Evolutionary conservation across 2,329 filamentous ascomycete genomes (phyloP).

Genomic region (Huntiella moniliformis): DNA sequence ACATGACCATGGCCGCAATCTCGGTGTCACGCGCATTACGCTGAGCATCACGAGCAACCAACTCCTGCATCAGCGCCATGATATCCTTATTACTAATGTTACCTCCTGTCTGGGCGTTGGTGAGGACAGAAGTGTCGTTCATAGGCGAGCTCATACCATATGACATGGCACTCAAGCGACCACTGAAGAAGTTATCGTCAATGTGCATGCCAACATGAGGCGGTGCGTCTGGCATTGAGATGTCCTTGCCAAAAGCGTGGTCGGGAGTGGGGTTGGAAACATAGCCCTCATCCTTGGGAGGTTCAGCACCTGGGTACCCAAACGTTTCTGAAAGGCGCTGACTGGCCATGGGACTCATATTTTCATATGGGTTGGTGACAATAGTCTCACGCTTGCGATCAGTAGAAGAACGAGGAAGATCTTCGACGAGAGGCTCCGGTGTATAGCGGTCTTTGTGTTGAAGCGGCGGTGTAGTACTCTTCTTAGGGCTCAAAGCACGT

Average conservation of each 20-base stretch:
- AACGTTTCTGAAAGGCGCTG: conserved; percentile 33
- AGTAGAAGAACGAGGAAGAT: conserved; percentile 28
- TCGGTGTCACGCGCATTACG: conserved; percentile 92
- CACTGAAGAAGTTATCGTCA: conserved; percentile 50
- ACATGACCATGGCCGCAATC: conserved; percentile 82
- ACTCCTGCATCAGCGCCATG: conserved; percentile 91
- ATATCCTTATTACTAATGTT: conserved; percentile 92
- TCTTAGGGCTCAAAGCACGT: conserved; percentile 14
- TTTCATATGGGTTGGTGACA: conserved; percentile 49
- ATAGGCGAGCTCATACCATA: conserved; percentile 79
- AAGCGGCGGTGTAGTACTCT: conserved; percentile 26
- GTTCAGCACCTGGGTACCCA: conserved; percentile 16
- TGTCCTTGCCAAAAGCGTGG: conserved; percentile 26
- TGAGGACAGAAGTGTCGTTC: conserved; percentile 73
- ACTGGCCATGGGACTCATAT: conserved; percentile 38
- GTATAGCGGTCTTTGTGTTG: neutral
- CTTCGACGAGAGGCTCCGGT: neutral
- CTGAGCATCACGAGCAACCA: conserved; percentile 92
- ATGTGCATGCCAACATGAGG: conserved; percentile 23
- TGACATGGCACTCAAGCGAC: conserved; percentile 73
- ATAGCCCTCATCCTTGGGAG: conserved; percentile 58
- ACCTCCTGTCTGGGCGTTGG: conserved; percentile 39
- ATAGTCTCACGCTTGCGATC: conserved; percentile 48
- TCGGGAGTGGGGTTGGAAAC: conserved; percentile 53
- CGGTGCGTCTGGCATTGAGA: conserved; percentile 17